A percentile compares a stretch with the other conserved stretches of the same genome.
phyloP scores from a whole-genome alignment of 768 basidiomycete species.

The Termitomyces sp. region DNA sequence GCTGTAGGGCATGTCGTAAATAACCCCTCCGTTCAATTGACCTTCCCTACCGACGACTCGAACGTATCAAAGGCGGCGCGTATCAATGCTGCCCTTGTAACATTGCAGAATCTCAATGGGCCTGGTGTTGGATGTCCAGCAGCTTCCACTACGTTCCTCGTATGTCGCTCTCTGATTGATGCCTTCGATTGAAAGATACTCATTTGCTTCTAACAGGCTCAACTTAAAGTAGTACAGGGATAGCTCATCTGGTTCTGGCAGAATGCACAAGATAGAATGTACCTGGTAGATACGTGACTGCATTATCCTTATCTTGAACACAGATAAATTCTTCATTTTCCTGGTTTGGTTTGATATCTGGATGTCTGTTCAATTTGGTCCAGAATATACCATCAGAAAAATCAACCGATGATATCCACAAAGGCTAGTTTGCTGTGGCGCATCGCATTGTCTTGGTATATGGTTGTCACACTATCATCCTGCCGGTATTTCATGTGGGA shows the following conservation, averaged over 20 bases:
- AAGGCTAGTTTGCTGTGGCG: not conserved
- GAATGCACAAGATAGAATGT: not conserved
- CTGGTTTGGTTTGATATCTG: not conserved
- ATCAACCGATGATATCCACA: not conserved
- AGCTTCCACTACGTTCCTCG: slow-evolving; percentile 19
- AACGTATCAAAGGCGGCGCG: slow-evolving; percentile 49
- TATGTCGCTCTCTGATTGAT: not conserved
- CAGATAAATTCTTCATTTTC: not conserved
- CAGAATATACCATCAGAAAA: not conserved
- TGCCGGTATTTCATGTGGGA: not conserved
- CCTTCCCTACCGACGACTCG: slow-evolving; percentile 60
- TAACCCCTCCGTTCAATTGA: slow-evolving; percentile 47
- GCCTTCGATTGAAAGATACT: not conserved
- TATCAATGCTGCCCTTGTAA: slow-evolving; percentile 51
- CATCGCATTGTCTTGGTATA: not conserved
- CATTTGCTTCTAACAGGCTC: slow-evolving; percentile 13
- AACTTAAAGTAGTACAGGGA: slow-evolving; percentile 21
- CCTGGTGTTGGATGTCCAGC: slow-evolving; percentile 66
- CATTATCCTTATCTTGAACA: not conserved
- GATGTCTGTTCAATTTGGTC: not conserved
- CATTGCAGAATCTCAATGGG: slow-evolving; percentile 67
- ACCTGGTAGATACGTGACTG: not conserved
- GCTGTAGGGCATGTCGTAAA: slow-evolving; percentile 58
- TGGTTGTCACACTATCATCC: not conserved
- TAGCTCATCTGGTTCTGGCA: not conserved